Conservation (phyloP, 192 early-diverging fungal genomes). For the Coemansia sp. region DNA sequence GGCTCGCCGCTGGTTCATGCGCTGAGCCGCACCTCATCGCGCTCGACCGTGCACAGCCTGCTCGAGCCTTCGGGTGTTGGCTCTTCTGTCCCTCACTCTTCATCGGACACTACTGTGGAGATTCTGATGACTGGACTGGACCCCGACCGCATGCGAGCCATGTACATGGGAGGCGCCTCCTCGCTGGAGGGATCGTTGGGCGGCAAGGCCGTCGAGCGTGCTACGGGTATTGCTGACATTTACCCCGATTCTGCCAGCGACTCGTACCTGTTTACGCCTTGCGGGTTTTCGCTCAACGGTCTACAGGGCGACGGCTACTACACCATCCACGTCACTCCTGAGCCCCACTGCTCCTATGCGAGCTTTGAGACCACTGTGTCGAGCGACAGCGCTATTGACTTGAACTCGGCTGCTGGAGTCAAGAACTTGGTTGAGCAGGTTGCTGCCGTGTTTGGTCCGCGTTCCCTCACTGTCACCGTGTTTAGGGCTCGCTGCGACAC, state of each 20-base stretch:
- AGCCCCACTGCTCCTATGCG: constrained; percentile 98
- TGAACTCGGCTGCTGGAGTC: constrained; percentile 57
- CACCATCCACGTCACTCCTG: constrained; percentile 98
- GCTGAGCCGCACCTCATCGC: constrained; percentile 49
- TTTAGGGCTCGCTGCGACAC: constrained; percentile 62
- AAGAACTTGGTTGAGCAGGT: constrained; percentile 75
- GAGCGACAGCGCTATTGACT: constrained; percentile 49
- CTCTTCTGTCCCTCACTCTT: background rate
- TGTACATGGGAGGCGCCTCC: constrained; percentile 65
- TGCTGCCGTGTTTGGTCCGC: constrained; percentile 80
- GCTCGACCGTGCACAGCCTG: constrained; percentile 35
- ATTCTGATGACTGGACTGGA: constrained; percentile 95
- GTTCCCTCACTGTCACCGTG: constrained; percentile 76
- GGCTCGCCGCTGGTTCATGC: constrained; percentile 34
- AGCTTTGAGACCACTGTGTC: constrained; percentile 96
- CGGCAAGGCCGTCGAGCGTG: constrained; percentile 68
- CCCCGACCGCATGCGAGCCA: constrained; percentile 74
- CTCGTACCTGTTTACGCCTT: constrained; percentile 92
- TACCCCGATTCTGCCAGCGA: constrained; percentile 84
- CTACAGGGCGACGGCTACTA: constrained; percentile 83
- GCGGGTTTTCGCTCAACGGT: constrained; percentile 96
- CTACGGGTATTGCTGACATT: constrained; percentile 78
- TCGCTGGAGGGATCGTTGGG: constrained; percentile 66
- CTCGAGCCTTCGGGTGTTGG: constrained; percentile 1
- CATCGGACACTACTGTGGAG: constrained; percentile 86